A percentile compares a stretch with the other conserved stretches of the same genome.
Conservation (phyloP, 2,329 filamentous ascomycete genomes). For the Cucurbitaria berberidis region DNA sequence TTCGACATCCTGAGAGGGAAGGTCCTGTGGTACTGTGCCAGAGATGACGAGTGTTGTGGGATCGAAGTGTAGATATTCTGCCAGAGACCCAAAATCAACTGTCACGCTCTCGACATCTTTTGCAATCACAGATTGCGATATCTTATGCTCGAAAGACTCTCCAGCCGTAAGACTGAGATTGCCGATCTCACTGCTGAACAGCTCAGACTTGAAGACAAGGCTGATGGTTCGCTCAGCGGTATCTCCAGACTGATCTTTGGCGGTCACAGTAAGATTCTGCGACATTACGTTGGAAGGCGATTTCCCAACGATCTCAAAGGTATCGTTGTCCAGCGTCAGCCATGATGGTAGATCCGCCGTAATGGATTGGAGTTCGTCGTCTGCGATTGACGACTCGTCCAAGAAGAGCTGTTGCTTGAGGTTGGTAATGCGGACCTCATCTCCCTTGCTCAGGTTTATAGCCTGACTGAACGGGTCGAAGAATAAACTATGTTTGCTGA, state of each 20-base stretch:
- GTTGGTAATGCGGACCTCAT: slow-evolving; percentile 35
- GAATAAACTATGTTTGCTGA: slow-evolving; percentile 72
- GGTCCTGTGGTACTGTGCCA: slow-evolving; percentile 56
- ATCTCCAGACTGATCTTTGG: slow-evolving; percentile 66
- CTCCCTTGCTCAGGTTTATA: slow-evolving; percentile 42
- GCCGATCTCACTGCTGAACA: slow-evolving; percentile 54
- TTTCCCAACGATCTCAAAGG: slow-evolving; percentile 68
- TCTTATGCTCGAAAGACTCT: slow-evolving; percentile 55
- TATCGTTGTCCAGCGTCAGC: slow-evolving; percentile 69
- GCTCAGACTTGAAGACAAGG: slow-evolving; percentile 49
- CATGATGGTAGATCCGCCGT: slow-evolving; percentile 68
- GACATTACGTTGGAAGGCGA: slow-evolving; percentile 65
- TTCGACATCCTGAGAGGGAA: slow-evolving; percentile 48
- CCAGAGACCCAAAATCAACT: slow-evolving; percentile 53
- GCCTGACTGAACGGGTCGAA: slow-evolving; percentile 59
- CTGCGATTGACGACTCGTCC: slow-evolving; percentile 51
- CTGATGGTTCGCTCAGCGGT: slow-evolving; percentile 63
- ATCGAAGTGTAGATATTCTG: slow-evolving; percentile 60
- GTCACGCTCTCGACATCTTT: slow-evolving; percentile 50
- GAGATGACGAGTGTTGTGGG: slow-evolving; percentile 51
- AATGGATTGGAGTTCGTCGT: slow-evolving; percentile 60
- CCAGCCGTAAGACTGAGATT: slow-evolving; percentile 58
- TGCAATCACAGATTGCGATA: slow-evolving; percentile 53
- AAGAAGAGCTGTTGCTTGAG: slow-evolving; percentile 43
- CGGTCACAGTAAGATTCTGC: slow-evolving; percentile 67